Evolutionary conservation across 257 asterid genomes (phyloP).

Genomic region (Linderniella brevidens): DNA sequence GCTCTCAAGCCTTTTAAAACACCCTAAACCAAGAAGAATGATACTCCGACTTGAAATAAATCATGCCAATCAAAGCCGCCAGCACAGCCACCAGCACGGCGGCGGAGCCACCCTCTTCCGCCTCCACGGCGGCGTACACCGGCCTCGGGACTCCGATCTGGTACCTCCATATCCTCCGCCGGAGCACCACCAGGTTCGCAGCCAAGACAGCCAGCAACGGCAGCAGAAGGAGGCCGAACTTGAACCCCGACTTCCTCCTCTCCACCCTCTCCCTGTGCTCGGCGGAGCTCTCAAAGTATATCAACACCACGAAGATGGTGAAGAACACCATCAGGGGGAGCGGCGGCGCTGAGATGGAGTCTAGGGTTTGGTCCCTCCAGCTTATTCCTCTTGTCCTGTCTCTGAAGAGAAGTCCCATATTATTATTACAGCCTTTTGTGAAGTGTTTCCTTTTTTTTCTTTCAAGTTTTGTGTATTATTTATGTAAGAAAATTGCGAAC

Average conservation of each 20-base stretch:
- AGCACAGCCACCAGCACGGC: not conserved
- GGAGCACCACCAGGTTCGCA: conserved; percentile 22
- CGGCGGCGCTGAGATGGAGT: conserved; percentile 51
- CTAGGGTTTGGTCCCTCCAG: conserved; percentile 52
- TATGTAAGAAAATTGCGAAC: too few relatives aligned
- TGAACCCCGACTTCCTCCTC: conserved; percentile 21
- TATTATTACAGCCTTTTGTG: not conserved
- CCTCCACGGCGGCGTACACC: not conserved
- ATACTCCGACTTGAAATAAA: too few relatives aligned
- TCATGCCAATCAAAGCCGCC: not conserved
- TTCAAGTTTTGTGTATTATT: too few relatives aligned
- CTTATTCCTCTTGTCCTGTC: conserved; percentile 37
- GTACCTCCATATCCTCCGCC: conserved; percentile 19
- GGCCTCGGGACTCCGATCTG: not conserved
- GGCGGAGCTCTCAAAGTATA: conserved; percentile 22
- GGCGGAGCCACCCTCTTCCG: not conserved
- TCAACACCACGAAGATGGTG: conserved; percentile 25
- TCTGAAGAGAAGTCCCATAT: conserved; percentile 15
- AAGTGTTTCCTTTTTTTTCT: too few relatives aligned
- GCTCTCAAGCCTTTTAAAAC: too few relatives aligned
- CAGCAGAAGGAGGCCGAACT: conserved; percentile 21
- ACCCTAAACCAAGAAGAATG: too few relatives aligned
- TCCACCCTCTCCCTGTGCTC: conserved; percentile 23
- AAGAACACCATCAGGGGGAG: conserved; percentile 35
- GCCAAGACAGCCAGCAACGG: conserved; percentile 29